Conservation (phyloP, 148 eudicot genomes). For the Arctostaphylos glauca region DNA sequence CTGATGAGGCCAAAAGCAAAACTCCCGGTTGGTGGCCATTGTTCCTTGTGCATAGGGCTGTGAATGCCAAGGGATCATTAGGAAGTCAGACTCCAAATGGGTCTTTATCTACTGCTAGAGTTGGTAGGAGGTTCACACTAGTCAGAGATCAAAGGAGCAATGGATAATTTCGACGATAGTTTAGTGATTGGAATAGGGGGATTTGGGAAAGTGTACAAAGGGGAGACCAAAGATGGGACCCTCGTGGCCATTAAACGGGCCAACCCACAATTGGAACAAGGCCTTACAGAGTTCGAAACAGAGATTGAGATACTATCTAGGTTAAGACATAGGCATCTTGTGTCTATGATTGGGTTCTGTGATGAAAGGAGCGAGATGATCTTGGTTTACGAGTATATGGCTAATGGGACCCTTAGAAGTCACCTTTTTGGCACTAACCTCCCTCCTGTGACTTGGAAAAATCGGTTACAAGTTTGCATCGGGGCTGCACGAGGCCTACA, state of each 20-base stretch:
- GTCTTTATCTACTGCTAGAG: constrained; percentile 10
- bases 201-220: constrained; percentile 26
- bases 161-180: constrained; percentile 15
- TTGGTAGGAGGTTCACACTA: constrained; percentile 9
- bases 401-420: constrained; percentile 25
- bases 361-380: constrained; percentile 25
- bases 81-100: constrained; percentile 6
- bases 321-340: constrained; percentile 25
- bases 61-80: constrained; percentile 10
- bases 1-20: background rate
- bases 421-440: constrained; percentile 18
- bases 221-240: constrained; percentile 17
- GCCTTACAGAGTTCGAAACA: constrained; percentile 23
- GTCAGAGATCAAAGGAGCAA: constrained; percentile 21
- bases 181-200: constrained; percentile 26
- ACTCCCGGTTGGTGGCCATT: constrained; percentile 16
- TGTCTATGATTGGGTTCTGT: constrained; percentile 23
- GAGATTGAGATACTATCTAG: constrained; percentile 27
- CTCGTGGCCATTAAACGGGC: constrained; percentile 22
- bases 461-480: constrained; percentile 19
- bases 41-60: background rate
- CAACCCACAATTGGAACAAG: constrained; percentile 23
- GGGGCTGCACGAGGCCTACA: constrained; percentile 22
- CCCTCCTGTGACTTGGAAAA: constrained; percentile 22
- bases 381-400: constrained; percentile 24